These are phyloP conservation scores for Exidia glandulosa DNA, from an alignment of 768 basidiomycete genomes.

Conservation along the genomic window DNA sequence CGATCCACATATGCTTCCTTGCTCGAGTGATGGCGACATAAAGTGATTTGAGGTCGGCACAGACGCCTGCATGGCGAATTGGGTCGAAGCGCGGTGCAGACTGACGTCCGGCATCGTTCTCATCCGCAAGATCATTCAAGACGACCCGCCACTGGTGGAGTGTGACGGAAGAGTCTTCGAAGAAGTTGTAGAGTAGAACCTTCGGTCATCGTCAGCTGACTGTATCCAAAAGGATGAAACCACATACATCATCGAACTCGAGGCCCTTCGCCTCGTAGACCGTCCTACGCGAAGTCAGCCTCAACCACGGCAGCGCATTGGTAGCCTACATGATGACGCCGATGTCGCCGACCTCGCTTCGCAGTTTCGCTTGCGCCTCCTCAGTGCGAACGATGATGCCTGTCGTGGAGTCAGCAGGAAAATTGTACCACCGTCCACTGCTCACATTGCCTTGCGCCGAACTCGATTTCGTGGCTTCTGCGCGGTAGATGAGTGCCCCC, in stretches of 20 bases:
- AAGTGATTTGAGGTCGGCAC: slow-evolving; percentile 55
- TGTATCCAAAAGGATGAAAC: background rate
- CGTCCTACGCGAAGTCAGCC: slow-evolving; percentile 24
- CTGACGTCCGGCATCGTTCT: slow-evolving; percentile 5
- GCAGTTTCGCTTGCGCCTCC: slow-evolving; percentile 34
- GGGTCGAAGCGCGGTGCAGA: slow-evolving; percentile 39
- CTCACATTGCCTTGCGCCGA: slow-evolving; percentile 38
- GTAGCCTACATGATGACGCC: slow-evolving; percentile 22
- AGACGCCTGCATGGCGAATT: slow-evolving; percentile 40
- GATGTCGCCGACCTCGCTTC: slow-evolving; percentile 42
- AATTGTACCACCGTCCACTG: background rate
- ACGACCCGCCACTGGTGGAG: slow-evolving; percentile 50
- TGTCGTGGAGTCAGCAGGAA: slow-evolving; percentile 12
- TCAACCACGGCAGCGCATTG: no score
- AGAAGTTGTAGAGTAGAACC: slow-evolving; percentile 70
- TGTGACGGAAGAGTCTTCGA: slow-evolving; percentile 47
- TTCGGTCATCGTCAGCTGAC: slow-evolving; percentile 12
- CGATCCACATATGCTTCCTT: slow-evolving; percentile 61
- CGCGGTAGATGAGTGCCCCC: background rate
- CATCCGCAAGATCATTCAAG: slow-evolving; percentile 26
- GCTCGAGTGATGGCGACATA: slow-evolving; percentile 67
- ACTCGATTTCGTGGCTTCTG: slow-evolving; percentile 33
- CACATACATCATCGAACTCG: slow-evolving; percentile 50
- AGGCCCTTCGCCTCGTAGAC: slow-evolving; percentile 56
- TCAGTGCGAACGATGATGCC: slow-evolving; percentile 56